Evolutionary conservation across 345 rosid genomes (phyloP).

Genomic region (Eucalyptus guilfoylei): DNA sequence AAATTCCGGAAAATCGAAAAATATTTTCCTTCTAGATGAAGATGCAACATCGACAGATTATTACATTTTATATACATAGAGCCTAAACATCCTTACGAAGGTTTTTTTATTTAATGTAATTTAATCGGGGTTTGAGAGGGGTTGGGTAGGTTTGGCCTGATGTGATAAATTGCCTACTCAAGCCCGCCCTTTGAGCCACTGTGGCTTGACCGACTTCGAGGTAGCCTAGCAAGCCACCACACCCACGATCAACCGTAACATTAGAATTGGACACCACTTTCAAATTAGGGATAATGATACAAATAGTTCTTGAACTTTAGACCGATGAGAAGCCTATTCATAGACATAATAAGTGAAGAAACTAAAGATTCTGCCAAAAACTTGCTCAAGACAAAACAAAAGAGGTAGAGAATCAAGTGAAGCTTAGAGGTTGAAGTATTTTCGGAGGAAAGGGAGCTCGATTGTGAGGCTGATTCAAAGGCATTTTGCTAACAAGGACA

Average conservation of each 20-base stretch:
- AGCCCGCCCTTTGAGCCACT: not conserved
- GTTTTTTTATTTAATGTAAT: not conserved
- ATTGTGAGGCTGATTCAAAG: too few species aligned
- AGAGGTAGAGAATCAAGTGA: too few species aligned
- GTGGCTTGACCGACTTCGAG: accelerated
- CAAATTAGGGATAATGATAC: too few species aligned
- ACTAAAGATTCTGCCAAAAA: too few species aligned
- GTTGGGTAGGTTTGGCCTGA: not conserved
- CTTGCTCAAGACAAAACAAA: too few species aligned
- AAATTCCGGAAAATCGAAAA: not conserved
- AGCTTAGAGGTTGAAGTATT: too few species aligned
- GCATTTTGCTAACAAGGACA: too few species aligned
- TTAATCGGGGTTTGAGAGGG: not conserved
- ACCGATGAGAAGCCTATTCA: too few species aligned
- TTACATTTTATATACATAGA: not conserved
- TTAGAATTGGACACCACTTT: not conserved
- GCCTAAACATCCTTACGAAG: not conserved
- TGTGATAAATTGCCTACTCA: not conserved
- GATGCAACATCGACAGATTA: not conserved
- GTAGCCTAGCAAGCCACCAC: accelerated
- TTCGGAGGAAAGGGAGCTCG: too few species aligned
- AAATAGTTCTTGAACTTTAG: accelerated
- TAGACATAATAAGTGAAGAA: too few species aligned
- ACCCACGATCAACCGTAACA: not conserved
- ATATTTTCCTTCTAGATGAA: not conserved